phyloP scores from a whole-genome alignment of 2,329 filamentous ascomycete species.

The Mollisia scopiformis region DNA sequence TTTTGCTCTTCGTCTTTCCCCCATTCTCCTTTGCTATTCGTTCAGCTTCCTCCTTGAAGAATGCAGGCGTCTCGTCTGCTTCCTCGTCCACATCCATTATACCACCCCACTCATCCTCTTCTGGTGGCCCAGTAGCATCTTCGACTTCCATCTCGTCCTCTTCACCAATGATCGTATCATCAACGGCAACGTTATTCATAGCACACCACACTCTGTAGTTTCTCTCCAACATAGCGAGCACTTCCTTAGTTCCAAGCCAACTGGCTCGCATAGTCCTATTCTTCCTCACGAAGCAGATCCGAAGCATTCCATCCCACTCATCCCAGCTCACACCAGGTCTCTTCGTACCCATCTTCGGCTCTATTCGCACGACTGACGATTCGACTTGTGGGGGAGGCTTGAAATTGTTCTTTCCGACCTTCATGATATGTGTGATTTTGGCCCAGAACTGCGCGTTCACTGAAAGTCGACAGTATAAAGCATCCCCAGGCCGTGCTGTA shows the following conservation, averaged over 20 bases:
- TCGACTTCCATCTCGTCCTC: constrained; percentile 52
- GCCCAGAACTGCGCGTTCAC: constrained; percentile 96
- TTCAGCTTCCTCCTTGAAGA: constrained; percentile 70
- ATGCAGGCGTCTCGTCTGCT: constrained; percentile 76
- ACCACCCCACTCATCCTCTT: constrained; percentile 52
- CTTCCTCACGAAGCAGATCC: constrained; percentile 83
- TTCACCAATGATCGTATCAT: constrained; percentile 59
- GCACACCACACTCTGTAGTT: constrained; percentile 93
- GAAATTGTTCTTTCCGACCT: constrained; percentile 96
- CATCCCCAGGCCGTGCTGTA: constrained; percentile 84
- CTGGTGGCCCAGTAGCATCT: constrained; percentile 39
- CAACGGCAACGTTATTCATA: constrained; percentile 78
- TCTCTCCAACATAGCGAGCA: constrained; percentile 79
- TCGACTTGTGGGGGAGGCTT: constrained; percentile 93
- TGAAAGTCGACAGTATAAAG: constrained; percentile 85
- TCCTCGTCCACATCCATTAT: constrained; percentile 53
- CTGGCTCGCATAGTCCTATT: constrained; percentile 87
- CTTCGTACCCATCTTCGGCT: constrained; percentile 77
- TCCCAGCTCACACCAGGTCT: constrained; percentile 89
- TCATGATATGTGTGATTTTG: constrained; percentile 76
- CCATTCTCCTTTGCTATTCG: constrained; percentile 40
- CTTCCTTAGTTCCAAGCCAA: constrained; percentile 79
- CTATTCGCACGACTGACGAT: constrained; percentile 85
- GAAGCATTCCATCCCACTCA: constrained; percentile 90
- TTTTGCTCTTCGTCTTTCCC: constrained; percentile 66